These are phyloP conservation scores for Hirschioporus abietinus DNA, from an alignment of 768 basidiomycete species.

Conservation along the genomic window DNA sequence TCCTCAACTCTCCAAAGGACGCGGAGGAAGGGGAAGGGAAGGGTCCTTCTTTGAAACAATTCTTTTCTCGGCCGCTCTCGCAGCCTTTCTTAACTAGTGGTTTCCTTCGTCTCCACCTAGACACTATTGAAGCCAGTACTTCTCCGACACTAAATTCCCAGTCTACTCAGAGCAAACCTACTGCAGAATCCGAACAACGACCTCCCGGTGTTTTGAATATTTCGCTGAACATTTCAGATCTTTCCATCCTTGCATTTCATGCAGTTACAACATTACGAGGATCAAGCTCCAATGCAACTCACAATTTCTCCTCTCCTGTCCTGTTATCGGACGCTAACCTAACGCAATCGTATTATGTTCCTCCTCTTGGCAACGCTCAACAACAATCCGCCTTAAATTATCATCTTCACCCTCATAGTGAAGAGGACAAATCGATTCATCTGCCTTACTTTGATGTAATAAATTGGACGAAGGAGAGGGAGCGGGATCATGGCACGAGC, in stretches of 20 bases:
- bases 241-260: slow-evolving; percentile 54
- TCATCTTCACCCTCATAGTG: background rate
- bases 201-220: background rate
- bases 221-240: slow-evolving; percentile 32
- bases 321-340: slow-evolving; percentile 72
- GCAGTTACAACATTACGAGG: slow-evolving; percentile 11
- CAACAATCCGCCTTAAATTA: background rate
- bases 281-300: background rate
- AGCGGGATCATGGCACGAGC: slow-evolving; percentile 1
- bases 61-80: slow-evolving; percentile 55
- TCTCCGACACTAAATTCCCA: background rate
- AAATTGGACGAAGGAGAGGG: slow-evolving; percentile 48
- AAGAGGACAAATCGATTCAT: background rate
- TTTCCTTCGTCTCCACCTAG: slow-evolving; percentile 51
- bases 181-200: background rate
- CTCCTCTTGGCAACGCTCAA: slow-evolving; percentile 22
- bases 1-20: background rate
- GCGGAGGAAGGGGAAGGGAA: background rate
- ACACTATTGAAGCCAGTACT: slow-evolving; percentile 19
- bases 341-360: slow-evolving; percentile 44
- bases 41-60: slow-evolving; percentile 25
- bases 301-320: slow-evolving; percentile 47
- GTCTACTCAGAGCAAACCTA: background rate
- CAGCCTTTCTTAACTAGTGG: slow-evolving; percentile 45
- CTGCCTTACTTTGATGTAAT: slow-evolving; percentile 54